These are phyloP conservation scores for Phytophthora hybrid DNA, from an alignment of 352 stramenopile genomes.

Conservation along the genomic window DNA sequence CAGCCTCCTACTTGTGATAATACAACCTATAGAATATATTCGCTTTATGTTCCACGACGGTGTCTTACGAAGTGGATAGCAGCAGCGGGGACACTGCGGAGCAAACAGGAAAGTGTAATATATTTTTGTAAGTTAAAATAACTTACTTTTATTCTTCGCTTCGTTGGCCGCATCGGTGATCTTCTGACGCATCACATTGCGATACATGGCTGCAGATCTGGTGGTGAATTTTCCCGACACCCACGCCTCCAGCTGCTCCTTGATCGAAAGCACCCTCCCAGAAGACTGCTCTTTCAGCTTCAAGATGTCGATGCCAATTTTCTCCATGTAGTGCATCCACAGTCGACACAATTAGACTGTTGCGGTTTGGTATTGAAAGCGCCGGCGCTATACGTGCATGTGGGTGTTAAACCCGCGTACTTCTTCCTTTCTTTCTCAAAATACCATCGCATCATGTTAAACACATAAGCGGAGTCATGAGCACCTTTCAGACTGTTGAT, in stretches of 20 bases:
- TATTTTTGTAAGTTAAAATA: not conserved
- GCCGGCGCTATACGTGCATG: too few relatives aligned
- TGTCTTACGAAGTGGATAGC: too few relatives aligned
- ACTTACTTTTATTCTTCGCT: not conserved
- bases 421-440: not conserved
- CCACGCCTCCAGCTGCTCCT: not conserved
- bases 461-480: not conserved
- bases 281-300: not conserved
- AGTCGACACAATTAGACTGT: not conserved
- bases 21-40: conserved; percentile 57
- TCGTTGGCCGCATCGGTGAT: not conserved
- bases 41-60: conserved; percentile 16
- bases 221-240: not conserved
- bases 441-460: not conserved
- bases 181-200: not conserved
- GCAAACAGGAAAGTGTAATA: not conserved
- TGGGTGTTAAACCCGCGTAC: not conserved
- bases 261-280: not conserved
- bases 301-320: not conserved
- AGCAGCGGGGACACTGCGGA: too few relatives aligned
- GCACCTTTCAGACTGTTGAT: not conserved
- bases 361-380: too few relatives aligned
- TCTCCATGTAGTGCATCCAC: not conserved
- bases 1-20: conserved; percentile 32
- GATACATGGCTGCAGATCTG: not conserved